Evolutionary conservation across 306 rosid genomes (phyloP).

Genomic region (Gynostemma pentaphyllum): DNA sequence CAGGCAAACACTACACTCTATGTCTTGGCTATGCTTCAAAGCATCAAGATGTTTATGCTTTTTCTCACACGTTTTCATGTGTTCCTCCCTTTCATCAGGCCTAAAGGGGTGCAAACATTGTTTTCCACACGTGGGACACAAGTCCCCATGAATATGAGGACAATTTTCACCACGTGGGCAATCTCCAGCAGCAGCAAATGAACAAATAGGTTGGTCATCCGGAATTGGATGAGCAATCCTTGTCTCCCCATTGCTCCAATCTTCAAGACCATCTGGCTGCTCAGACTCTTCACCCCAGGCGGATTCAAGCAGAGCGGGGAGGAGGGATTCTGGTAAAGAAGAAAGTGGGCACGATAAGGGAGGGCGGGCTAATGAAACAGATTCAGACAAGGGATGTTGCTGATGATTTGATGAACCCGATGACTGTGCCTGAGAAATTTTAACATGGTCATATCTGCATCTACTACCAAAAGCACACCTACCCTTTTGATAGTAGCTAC

Average conservation of each 20-base stretch:
- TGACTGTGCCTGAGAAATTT: slow-evolving; percentile 42
- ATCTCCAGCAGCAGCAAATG: slow-evolving; percentile 90
- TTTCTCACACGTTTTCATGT: slow-evolving; percentile 51
- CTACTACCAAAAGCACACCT: slow-evolving; percentile 86
- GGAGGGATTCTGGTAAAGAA: slow-evolving; percentile 22
- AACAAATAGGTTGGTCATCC: slow-evolving; percentile 68
- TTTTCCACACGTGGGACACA: slow-evolving; percentile 80
- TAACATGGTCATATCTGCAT: slow-evolving; percentile 92
- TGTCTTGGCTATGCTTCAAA: slow-evolving; percentile 78
- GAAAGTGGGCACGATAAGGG: slow-evolving; percentile 27
- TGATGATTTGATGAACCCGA: slow-evolving; percentile 32
- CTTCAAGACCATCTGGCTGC: slow-evolving; percentile 22
- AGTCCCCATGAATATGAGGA: slow-evolving; percentile 82
- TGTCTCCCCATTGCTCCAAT: slow-evolving; percentile 30
- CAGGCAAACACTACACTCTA: slow-evolving; percentile 94
- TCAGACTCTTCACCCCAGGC: slow-evolving; percentile 47
- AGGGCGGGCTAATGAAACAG: slow-evolving; percentile 23
- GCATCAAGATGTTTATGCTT: slow-evolving; percentile 78
- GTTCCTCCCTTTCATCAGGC: slow-evolving; percentile 79
- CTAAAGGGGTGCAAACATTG: slow-evolving; percentile 86
- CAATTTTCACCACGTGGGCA: slow-evolving; percentile 87
- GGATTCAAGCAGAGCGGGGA: slow-evolving; percentile 24
- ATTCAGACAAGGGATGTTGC: slow-evolving; percentile 27
- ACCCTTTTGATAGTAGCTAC: slow-evolving; percentile 87
- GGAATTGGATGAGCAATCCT: slow-evolving; percentile 31